These are phyloP conservation scores for Luffa acutangula DNA, from an alignment of 306 rosid genomes.

Conservation along the genomic window DNA sequence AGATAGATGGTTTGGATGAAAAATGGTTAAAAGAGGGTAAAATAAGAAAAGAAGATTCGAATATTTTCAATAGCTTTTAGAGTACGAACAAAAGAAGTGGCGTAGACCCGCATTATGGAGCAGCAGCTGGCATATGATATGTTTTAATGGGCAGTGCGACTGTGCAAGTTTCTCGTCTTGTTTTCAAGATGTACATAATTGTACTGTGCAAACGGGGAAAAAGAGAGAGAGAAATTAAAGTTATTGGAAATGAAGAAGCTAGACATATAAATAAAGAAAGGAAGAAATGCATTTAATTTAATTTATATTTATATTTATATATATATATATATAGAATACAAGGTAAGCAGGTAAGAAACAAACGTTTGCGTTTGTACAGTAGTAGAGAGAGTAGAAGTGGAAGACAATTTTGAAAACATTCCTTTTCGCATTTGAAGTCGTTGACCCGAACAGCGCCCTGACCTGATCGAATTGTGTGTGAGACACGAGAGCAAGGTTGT, in stretches of 20 bases:
- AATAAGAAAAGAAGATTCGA: conserved; percentile 3
- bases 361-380: too few relatives aligned
- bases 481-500: conserved; percentile 10
- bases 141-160: conserved; percentile 6
- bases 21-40: background rate
- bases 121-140: conserved; percentile 4
- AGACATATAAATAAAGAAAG: too few relatives aligned
- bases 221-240: conserved; percentile 3
- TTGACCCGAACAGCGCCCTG: conserved; percentile 46
- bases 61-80: background rate
- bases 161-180: background rate
- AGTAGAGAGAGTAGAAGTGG: background rate
- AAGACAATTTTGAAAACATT: conserved; percentile 22
- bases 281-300: too few relatives aligned
- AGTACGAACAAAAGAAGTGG: conserved; percentile 9
- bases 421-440: conserved; percentile 28
- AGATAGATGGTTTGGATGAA: background rate
- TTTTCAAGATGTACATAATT: conserved; percentile 5
- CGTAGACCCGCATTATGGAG: conserved; percentile 9
- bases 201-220: background rate
- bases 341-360: too few relatives aligned
- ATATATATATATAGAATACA: too few relatives aligned
- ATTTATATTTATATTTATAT: too few relatives aligned
- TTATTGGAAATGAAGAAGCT: too few relatives aligned
- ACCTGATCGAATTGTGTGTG: background rate